A percentile compares a stretch with the other conserved stretches of the same genome.
Evolutionary conservation across 1,284 basidiomycete species (phyloP).

Genomic region (Cryptococcus neoformans): DNA sequence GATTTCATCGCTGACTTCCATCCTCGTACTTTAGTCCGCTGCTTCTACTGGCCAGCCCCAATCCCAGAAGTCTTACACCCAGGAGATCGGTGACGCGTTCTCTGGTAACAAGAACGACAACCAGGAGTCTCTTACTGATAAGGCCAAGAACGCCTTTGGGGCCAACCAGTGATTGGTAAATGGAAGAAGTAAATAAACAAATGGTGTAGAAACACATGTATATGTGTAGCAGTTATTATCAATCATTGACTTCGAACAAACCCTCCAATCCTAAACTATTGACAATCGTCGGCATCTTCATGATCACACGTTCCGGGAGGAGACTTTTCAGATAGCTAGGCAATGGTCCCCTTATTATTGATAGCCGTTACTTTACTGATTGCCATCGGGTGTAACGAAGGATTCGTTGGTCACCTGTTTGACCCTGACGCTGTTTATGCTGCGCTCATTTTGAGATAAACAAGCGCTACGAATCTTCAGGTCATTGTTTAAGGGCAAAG

Average conservation of each 20-base stretch:
- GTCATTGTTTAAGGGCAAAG: too few relatives aligned
- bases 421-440: too few relatives aligned
- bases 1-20: neutral
- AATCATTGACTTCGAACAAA: neutral
- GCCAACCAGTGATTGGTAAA: constrained; percentile 7
- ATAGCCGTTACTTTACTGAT: too few relatives aligned
- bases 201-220: constrained; percentile 3
- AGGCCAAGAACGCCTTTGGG: constrained; percentile 29
- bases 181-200: neutral
- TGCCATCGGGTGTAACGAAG: too few relatives aligned
- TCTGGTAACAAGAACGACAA: constrained; percentile 38
- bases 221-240: constrained; percentile 4
- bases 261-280: too few relatives aligned
- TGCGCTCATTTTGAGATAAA: too few relatives aligned
- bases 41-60: constrained; percentile 37
- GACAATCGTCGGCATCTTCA: too few relatives aligned
- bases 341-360: too few relatives aligned
- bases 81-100: constrained; percentile 24
- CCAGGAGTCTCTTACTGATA: constrained; percentile 25
- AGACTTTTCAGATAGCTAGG: too few relatives aligned
- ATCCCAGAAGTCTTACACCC: constrained; percentile 32
- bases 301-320: too few relatives aligned
- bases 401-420: too few relatives aligned
- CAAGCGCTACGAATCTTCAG: too few relatives aligned
- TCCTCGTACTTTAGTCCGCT: constrained; percentile 4